These are phyloP conservation scores for Sordariomycetes sp. DNA, from an alignment of 2,329 filamentous ascomycete species.

Conservation along the genomic window DNA sequence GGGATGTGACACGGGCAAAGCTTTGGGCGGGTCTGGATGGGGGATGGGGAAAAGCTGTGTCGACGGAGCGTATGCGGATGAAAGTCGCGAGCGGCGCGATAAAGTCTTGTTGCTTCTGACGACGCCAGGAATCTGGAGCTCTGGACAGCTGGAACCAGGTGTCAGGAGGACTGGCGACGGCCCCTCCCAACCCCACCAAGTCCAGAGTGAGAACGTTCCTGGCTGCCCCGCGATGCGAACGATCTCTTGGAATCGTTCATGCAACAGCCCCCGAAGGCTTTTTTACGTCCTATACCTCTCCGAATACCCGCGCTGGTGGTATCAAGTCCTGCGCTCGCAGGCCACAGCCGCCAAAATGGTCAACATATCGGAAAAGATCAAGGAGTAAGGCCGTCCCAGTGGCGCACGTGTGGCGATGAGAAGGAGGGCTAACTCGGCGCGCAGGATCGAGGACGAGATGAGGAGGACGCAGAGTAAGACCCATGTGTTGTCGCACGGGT, in stretches of 20 bases:
- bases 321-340: constrained; percentile 1
- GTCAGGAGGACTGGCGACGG: neutral
- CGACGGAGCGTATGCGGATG: neutral
- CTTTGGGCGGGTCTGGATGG: neutral
- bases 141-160: neutral
- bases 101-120: neutral
- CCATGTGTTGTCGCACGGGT: neutral
- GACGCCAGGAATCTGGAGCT: neutral
- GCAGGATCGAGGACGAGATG: constrained; percentile 99
- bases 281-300: neutral
- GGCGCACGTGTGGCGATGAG: neutral
- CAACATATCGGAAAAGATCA: constrained; percentile 99
- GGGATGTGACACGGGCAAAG: neutral
- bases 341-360: constrained; percentile 58
- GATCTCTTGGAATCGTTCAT: neutral
- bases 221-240: neutral
- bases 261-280: neutral
- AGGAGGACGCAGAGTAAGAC: constrained; percentile 87
- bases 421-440: constrained; percentile 11
- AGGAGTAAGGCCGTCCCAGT: constrained; percentile 58
- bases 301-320: neutral
- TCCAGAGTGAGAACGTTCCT: neutral
- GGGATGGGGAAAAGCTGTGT: neutral
- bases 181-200: neutral
- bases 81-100: neutral